These are phyloP conservation scores for Botryotinia globosa DNA, from an alignment of 2,329 filamentous ascomycete species.

Conservation along the genomic window DNA sequence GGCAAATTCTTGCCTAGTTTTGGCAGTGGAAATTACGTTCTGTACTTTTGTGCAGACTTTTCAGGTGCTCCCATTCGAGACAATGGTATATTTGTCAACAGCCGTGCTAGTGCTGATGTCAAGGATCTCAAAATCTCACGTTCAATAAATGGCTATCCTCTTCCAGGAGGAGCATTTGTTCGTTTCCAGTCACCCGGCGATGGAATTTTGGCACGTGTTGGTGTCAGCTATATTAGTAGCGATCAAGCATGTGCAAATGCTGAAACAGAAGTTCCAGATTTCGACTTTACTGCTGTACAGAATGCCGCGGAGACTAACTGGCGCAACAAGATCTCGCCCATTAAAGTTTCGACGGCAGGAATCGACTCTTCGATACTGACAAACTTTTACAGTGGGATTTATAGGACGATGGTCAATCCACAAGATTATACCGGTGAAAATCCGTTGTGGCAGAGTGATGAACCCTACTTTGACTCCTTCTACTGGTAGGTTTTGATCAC, in stretches of 20 bases:
- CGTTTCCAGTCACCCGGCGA: slow-evolving; percentile 52
- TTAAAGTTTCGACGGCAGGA: slow-evolving; percentile 51
- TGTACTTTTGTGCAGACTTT: slow-evolving; percentile 69
- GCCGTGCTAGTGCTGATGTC: slow-evolving; percentile 48
- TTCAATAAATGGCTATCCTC: slow-evolving; percentile 52
- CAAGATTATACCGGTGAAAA: slow-evolving; percentile 75
- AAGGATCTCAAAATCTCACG: slow-evolving; percentile 51
- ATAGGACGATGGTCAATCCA: slow-evolving; percentile 66
- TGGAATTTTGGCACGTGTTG: slow-evolving; percentile 61
- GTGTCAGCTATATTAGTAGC: slow-evolving; percentile 66
- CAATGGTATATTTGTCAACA: slow-evolving; percentile 60
- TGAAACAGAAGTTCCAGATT: slow-evolving; percentile 65
- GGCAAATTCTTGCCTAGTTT: slow-evolving; percentile 64
- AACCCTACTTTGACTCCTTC: slow-evolving; percentile 73
- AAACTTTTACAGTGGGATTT: slow-evolving; percentile 70
- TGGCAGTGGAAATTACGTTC: slow-evolving; percentile 56
- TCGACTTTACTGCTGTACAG: slow-evolving; percentile 57
- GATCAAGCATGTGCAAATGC: slow-evolving; percentile 66
- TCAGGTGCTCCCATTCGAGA: slow-evolving; percentile 55
- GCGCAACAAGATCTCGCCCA: slow-evolving; percentile 58
- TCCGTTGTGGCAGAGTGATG: slow-evolving; percentile 60
- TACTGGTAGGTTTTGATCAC: slow-evolving; percentile 46
- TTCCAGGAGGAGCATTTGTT: slow-evolving; percentile 61
- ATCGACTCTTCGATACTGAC: slow-evolving; percentile 53
- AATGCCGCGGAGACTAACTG: slow-evolving; percentile 54